Conservation (phyloP, 176 grass and related monocot genomes). For the Carex littledalei region DNA sequence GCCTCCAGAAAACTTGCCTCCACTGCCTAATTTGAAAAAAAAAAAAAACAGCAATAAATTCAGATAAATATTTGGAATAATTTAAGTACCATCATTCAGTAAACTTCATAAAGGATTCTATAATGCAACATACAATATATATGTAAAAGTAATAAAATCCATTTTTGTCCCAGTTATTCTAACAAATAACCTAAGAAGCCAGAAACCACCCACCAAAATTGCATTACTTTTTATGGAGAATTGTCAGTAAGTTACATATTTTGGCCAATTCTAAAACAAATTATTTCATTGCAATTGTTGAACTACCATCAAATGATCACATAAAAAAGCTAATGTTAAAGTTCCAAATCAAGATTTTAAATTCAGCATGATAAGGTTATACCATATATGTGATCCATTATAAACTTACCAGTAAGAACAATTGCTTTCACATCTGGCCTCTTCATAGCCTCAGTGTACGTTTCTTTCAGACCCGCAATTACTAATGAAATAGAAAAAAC, state of each 20-base stretch:
- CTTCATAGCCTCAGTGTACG: constrained; percentile 54
- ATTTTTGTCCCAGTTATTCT: background rate
- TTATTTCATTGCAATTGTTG: background rate
- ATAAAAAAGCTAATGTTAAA: background rate
- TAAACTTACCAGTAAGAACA: constrained; percentile 69
- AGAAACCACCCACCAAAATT: constrained; percentile 1
- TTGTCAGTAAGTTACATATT: background rate
- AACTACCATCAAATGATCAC: background rate
- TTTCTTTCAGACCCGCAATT: constrained; percentile 75
- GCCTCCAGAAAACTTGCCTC: constrained; percentile 81
- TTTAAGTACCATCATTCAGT: background rate
- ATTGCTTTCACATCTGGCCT: constrained; percentile 81
- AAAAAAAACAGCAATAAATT: constrained; percentile 25
- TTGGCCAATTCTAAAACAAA: background rate
- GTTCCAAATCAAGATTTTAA: background rate
- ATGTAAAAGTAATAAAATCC: background rate
- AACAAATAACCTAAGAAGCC: background rate
- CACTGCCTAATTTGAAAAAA: constrained; percentile 30
- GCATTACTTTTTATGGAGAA: background rate
- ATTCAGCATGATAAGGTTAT: background rate
- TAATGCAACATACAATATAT: background rate
- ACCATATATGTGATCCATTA: background rate
- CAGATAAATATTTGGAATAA: background rate
- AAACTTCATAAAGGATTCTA: background rate
- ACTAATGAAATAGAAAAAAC: constrained; percentile 40